These are phyloP conservation scores for Tolypocladium ovalisporum DNA, from an alignment of 2,329 filamentous ascomycete genomes.

Conservation along the genomic window DNA sequence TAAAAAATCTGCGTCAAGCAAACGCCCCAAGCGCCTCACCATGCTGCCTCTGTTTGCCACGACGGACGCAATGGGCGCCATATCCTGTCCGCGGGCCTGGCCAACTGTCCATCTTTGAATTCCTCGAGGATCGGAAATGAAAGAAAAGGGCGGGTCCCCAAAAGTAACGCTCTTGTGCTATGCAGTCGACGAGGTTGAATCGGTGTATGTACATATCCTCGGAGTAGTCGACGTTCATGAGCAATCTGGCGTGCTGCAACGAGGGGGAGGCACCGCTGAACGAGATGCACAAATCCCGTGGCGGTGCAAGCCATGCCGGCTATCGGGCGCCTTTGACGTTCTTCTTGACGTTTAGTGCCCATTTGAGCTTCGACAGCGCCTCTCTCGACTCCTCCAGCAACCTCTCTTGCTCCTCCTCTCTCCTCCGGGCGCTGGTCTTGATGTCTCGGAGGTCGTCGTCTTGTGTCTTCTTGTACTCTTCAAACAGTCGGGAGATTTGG, in stretches of 20 bases:
- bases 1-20: not conserved
- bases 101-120: not conserved
- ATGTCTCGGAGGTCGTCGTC: conserved; percentile 50
- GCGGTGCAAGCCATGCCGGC: conserved; percentile 5
- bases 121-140: not conserved
- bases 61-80: not conserved
- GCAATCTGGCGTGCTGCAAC: not conserved
- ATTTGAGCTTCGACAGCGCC: conserved; percentile 57
- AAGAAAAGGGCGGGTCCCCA: not conserved
- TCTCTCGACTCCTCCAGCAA: conserved; percentile 47
- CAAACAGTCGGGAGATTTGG: conserved; percentile 48
- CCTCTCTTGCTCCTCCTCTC: conserved; percentile 50
- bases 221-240: not conserved
- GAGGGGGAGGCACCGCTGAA: not conserved
- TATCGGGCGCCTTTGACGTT: conserved; percentile 45
- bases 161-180: not conserved
- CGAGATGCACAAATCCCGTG: not conserved
- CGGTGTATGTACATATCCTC: not conserved
- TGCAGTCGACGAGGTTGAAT: not conserved
- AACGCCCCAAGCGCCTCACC: not conserved
- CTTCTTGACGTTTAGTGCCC: conserved; percentile 59
- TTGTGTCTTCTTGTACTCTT: conserved; percentile 53
- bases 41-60: not conserved
- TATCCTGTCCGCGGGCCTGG: not conserved
- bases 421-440: conserved; percentile 41